Conservation (phyloP, 2,329 filamentous ascomycete genomes). For the Thermomyces lanuginosus region DNA sequence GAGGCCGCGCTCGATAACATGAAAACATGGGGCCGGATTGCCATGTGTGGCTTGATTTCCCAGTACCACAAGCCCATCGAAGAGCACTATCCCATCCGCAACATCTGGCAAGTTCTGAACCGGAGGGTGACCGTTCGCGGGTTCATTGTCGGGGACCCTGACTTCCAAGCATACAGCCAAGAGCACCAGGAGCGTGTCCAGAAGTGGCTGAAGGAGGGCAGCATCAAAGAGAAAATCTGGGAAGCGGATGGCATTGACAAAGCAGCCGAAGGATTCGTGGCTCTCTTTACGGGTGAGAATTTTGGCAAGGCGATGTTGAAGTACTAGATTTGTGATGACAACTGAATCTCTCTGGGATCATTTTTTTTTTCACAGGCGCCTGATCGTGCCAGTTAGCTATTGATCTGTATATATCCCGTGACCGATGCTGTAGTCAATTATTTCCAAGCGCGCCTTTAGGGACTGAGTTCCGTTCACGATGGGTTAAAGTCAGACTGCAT, state of each 20-base stretch:
- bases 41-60: constrained; percentile 52
- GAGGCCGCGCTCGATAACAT: constrained; percentile 49
- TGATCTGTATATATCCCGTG: too few relatives aligned
- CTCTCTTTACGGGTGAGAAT: constrained; percentile 62
- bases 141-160: constrained; percentile 53
- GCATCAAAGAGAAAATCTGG: constrained; percentile 52
- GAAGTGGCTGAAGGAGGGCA: constrained; percentile 60
- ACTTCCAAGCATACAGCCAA: constrained; percentile 47
- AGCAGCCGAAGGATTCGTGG: constrained; percentile 54
- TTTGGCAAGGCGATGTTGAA: constrained; percentile 74
- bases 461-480: too few relatives aligned
- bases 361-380: too few relatives aligned
- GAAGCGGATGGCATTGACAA: constrained; percentile 65
- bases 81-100: constrained; percentile 50
- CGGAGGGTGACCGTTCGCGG: constrained; percentile 55
- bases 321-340: constrained; percentile 25
- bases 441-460: too few relatives aligned
- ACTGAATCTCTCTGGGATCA: not conserved
- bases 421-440: too few relatives aligned
- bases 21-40: constrained; percentile 50
- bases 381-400: too few relatives aligned
- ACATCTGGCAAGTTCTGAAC: constrained; percentile 45
- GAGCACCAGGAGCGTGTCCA: constrained; percentile 63
- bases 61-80: constrained; percentile 49
- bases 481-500: too few relatives aligned